phyloP scores from a whole-genome alignment of 2,329 filamentous ascomycete genomes.

The Calonectria pauciramosa region DNA sequence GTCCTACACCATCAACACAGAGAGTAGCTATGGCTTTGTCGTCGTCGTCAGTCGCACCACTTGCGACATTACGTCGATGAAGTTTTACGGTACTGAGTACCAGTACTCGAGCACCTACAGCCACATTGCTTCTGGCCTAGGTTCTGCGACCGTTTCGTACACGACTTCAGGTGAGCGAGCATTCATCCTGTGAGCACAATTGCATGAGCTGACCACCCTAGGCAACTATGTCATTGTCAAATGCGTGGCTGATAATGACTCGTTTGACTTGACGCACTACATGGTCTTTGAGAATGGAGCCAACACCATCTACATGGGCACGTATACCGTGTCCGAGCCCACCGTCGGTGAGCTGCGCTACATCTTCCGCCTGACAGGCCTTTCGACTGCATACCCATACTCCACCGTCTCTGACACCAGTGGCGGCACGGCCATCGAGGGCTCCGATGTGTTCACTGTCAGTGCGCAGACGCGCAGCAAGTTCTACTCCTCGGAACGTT shows the following conservation, averaged over 20 bases:
- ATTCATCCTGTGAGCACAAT: background rate
- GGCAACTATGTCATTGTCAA: constrained; percentile 14
- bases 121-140: constrained; percentile 14
- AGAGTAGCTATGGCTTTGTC: constrained; percentile 8
- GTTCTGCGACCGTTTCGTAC: constrained; percentile 15
- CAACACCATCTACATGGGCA: constrained; percentile 19
- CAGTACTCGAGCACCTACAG: constrained; percentile 23
- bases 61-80: constrained; percentile 17
- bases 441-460: constrained; percentile 6
- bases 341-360: constrained; percentile 16
- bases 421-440: constrained; percentile 15
- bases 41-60: constrained; percentile 8
- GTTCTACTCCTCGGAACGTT: constrained; percentile 14
- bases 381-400: constrained; percentile 2
- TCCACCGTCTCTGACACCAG: constrained; percentile 13
- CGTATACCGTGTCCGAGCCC: constrained; percentile 7
- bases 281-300: constrained; percentile 13
- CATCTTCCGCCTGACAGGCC: constrained; percentile 13
- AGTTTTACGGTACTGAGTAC: constrained; percentile 17
- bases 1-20: background rate
- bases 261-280: constrained; percentile 11
- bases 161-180: background rate
- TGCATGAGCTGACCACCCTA: background rate
- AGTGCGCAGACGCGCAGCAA: constrained; percentile 15
- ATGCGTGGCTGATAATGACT: constrained; percentile 5